Evolutionary conservation across 257 asterid genomes (phyloP).

Genomic region (Phtheirospermum japonicum): DNA sequence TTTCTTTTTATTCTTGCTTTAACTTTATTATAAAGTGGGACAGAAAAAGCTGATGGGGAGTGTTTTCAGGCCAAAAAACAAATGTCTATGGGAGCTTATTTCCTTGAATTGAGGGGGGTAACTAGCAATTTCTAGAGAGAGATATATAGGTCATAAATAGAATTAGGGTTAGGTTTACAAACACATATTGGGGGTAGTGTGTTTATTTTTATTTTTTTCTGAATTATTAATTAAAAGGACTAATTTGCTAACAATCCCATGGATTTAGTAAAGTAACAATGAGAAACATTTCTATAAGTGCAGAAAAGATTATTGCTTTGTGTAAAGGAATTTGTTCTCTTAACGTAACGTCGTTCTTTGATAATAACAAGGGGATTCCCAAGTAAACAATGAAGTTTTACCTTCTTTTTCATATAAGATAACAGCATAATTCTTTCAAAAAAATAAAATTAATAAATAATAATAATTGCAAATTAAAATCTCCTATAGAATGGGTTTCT

Average conservation of each 20-base stretch:
- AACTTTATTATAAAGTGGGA: conserved; percentile 63
- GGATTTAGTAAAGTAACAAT: conserved; percentile 17
- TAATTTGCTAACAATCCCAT: conserved; percentile 19
- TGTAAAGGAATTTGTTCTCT: conserved; percentile 35
- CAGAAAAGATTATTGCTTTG: conserved; percentile 22
- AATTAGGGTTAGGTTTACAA: conserved; percentile 25
- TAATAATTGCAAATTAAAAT: no score
- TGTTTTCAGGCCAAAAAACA: conserved; percentile 60
- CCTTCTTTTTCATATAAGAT: background rate
- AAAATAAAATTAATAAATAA: no score
- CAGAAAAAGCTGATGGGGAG: conserved; percentile 63
- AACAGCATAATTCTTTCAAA: no score
- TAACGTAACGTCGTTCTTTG: conserved; percentile 33
- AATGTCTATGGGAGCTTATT: conserved; percentile 39
- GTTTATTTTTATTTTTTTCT: background rate
- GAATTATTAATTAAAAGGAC: background rate
- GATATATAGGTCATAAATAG: background rate
- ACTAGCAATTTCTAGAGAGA: conserved; percentile 23
- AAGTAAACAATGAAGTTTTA: conserved; percentile 5
- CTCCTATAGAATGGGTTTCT: no score
- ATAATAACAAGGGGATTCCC: conserved; percentile 25
- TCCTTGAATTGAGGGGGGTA: conserved; percentile 47
- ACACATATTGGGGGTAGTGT: no score
- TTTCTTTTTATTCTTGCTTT: conserved; percentile 47
- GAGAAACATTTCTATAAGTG: conserved; percentile 20